Percentiles rank a stretch among this genome's conserved stretches.
Conservation (phyloP, 495 filamentous ascomycete genomes). For the Xylaria telfairii region DNA sequence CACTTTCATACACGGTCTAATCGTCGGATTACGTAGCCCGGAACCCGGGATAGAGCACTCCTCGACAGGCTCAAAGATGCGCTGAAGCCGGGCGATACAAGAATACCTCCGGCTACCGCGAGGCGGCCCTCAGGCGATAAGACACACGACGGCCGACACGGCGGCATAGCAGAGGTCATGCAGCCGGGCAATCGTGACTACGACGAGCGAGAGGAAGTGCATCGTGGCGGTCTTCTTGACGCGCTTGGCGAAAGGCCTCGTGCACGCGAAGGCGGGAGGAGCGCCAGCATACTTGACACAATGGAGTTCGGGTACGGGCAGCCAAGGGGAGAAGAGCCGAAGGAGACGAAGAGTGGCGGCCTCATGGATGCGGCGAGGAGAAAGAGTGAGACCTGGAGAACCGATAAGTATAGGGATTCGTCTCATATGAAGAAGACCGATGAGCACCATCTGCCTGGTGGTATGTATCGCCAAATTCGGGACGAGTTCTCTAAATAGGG, state of each 20-base stretch:
- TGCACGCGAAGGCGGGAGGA: not conserved
- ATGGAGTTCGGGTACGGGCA: not conserved
- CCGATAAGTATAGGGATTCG: constrained; percentile 12
- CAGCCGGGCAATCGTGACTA: constrained; percentile 17
- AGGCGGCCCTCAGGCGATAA: not conserved
- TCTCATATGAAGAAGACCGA: not conserved
- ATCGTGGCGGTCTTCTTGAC: constrained; percentile 8
- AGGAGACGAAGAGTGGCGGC: not conserved
- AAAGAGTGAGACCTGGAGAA: not conserved
- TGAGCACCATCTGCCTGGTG: not conserved
- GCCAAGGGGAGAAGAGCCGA: not conserved
- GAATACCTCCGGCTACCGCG: too few relatives aligned
- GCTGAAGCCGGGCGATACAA: constrained; percentile 17
- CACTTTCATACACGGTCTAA: constrained; percentile 1
- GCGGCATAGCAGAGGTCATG: constrained; percentile 23
- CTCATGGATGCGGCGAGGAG: not conserved
- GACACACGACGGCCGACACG: constrained; percentile 20
- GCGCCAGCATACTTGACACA: not conserved
- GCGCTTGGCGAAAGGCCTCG: not conserved
- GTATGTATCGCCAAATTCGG: constrained; percentile 8
- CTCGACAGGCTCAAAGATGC: constrained; percentile 25
- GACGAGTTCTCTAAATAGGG: constrained; percentile 19
- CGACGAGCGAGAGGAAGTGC: constrained; percentile 13
- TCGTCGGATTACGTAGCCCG: not conserved
- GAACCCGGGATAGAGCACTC: constrained; percentile 18